phyloP scores from a whole-genome alignment of 148 eudicot species.

The Nyssa sinensis region DNA sequence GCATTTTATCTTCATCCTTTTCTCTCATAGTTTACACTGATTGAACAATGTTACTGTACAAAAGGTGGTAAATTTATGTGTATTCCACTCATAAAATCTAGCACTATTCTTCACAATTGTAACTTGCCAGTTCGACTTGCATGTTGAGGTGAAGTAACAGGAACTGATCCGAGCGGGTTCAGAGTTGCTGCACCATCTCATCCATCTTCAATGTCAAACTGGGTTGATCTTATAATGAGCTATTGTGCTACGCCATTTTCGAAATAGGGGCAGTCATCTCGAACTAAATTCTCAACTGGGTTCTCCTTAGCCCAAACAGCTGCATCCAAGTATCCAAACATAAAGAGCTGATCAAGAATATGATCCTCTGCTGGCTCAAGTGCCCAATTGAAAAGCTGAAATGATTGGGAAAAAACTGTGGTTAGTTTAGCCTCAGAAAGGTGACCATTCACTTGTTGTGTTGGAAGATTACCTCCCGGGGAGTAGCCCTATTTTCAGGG shows the following conservation, averaged over 20 bases:
- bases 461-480: slow-evolving; percentile 63
- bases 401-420: neutral
- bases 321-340: slow-evolving; percentile 82
- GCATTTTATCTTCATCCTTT: neutral
- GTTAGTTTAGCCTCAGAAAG: slow-evolving; percentile 10
- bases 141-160: neutral
- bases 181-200: neutral
- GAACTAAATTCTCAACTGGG: slow-evolving; percentile 58
- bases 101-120: neutral
- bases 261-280: slow-evolving; percentile 27
- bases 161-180: neutral
- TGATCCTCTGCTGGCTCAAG: slow-evolving; percentile 89
- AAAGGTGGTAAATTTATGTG: neutral
- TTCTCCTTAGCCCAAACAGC: slow-evolving; percentile 81
- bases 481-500: slow-evolving; percentile 74
- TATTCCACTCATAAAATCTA: neutral
- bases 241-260: slow-evolving; percentile 20
- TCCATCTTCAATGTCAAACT: neutral
- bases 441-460: neutral
- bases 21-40: neutral
- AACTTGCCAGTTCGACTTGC: neutral
- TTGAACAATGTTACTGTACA: neutral
- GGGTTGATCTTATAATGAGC: neutral
- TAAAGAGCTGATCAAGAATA: slow-evolving; percentile 77
- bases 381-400: slow-evolving; percentile 93